A percentile compares a stretch with the other conserved stretches of the same genome.
Evolutionary conservation across 2,329 filamentous ascomycete species (phyloP).

Genomic region (Penicillium sp.): DNA sequence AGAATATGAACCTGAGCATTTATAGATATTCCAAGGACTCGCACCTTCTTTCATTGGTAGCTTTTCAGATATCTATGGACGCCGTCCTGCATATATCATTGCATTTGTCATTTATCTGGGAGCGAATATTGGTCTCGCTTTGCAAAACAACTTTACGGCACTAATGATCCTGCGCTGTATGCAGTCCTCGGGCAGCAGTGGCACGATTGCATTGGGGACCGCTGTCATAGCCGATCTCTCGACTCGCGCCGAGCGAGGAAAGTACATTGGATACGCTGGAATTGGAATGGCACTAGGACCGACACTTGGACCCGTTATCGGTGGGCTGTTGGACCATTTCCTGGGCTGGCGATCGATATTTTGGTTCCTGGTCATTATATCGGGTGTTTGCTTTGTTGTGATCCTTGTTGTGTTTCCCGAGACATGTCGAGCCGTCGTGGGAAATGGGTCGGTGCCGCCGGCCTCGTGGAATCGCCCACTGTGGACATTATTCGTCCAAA

Average conservation of each 20-base stretch:
- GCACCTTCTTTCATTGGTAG: constrained; percentile 59
- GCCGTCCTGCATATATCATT: constrained; percentile 62
- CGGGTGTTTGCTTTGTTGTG: constrained; percentile 49
- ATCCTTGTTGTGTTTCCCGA: constrained; percentile 58
- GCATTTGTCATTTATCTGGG: constrained; percentile 50
- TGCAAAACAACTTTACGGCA: constrained; percentile 36
- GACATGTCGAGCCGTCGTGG: constrained; percentile 43
- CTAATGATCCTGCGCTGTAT: constrained; percentile 40
- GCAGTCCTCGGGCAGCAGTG: constrained; percentile 56
- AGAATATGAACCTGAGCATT: background rate
- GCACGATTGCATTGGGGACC: constrained; percentile 68
- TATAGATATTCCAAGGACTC: constrained; percentile 59
- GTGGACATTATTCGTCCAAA: constrained; percentile 9
- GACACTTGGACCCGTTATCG: constrained; percentile 60
- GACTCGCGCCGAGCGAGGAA: constrained; percentile 67
- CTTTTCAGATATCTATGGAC: constrained; percentile 60
- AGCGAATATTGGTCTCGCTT: constrained; percentile 40
- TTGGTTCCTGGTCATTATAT: constrained; percentile 64
- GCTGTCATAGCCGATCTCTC: constrained; percentile 72
- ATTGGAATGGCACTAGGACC: constrained; percentile 55
- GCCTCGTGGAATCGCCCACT: constrained; percentile 25
- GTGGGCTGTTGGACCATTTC: constrained; percentile 63
- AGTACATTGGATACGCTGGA: constrained; percentile 69
- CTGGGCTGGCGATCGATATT: constrained; percentile 69
- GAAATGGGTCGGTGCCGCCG: constrained; percentile 33